phyloP scores from a whole-genome alignment of 371 early-diverging fungal genomes.

The Mortierella sp. region DNA sequence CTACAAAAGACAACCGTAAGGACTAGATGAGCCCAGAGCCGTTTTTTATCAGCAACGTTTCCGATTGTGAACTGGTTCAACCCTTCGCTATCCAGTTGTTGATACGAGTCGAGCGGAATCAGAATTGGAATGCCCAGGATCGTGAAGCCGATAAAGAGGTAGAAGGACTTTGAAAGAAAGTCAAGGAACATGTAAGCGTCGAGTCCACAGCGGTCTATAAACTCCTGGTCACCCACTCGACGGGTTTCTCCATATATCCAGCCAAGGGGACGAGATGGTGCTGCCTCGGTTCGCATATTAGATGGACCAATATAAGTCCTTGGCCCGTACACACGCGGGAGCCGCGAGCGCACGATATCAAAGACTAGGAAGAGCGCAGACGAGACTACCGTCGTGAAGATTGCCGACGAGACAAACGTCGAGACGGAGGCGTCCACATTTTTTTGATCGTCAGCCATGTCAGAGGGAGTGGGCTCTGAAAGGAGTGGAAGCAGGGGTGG shows the following conservation, averaged over 20 bases:
- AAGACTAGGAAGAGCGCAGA: slow-evolving; percentile 24
- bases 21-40: slow-evolving; percentile 49
- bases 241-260: slow-evolving; percentile 18
- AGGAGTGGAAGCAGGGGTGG: not conserved
- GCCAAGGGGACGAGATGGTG: slow-evolving; percentile 6
- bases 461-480: not conserved
- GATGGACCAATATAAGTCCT: slow-evolving; percentile 38
- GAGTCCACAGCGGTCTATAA: slow-evolving; percentile 37
- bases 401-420: slow-evolving; percentile 32
- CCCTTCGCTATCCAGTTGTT: slow-evolving; percentile 30
- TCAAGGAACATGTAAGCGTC: slow-evolving; percentile 50
- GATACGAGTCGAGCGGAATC: slow-evolving; percentile 32
- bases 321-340: slow-evolving; percentile 38
- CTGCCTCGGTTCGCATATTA: slow-evolving; percentile 2
- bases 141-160: slow-evolving; percentile 34
- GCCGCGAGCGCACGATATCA: slow-evolving; percentile 19
- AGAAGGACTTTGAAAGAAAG: slow-evolving; percentile 40
- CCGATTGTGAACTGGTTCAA: slow-evolving; percentile 47
- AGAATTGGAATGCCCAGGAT: slow-evolving; percentile 38
- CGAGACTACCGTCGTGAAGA: slow-evolving; percentile 34
- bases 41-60: slow-evolving; percentile 33
- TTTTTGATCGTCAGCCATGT: not conserved
- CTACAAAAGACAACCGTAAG: slow-evolving; percentile 45
- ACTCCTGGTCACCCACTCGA: slow-evolving; percentile 13
- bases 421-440: slow-evolving; percentile 39